phyloP scores from a whole-genome alignment of 441 rosid genomes.

The Capsella rubella region DNA sequence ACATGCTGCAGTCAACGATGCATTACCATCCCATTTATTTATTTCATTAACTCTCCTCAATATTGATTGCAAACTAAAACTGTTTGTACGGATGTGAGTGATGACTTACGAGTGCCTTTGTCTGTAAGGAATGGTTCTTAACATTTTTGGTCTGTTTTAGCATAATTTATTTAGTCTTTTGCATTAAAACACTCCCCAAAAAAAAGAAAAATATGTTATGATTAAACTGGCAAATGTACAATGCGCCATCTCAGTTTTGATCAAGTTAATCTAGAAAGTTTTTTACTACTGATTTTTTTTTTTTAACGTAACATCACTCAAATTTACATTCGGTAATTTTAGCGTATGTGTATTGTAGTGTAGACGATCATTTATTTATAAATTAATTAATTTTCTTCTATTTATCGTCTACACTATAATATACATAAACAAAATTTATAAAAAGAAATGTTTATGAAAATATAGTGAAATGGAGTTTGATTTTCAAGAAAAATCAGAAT shows the following conservation, averaged over 20 bases:
- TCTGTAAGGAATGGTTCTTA: not conserved
- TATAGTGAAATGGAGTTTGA: too few species aligned
- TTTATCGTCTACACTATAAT: too few species aligned
- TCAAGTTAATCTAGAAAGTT: not conserved
- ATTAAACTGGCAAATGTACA: not conserved
- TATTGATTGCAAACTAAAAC: slow-evolving; percentile 15
- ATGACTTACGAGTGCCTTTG: slow-evolving; percentile 11
- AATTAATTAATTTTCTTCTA: too few species aligned
- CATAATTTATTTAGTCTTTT: not conserved
- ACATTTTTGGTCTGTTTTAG: slow-evolving; percentile 8
- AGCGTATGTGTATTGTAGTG: not conserved
- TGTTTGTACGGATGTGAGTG: slow-evolving; percentile 12
- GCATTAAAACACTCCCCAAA: not conserved
- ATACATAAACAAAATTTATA: too few species aligned
- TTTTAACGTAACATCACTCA: too few species aligned
- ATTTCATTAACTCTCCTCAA: slow-evolving; percentile 6
- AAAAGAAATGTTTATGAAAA: too few species aligned
- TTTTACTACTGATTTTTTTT: not conserved
- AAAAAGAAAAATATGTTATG: not conserved
- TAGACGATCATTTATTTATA: not conserved
- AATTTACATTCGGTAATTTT: not conserved
- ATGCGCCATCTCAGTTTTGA: not conserved
- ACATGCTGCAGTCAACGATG: slow-evolving; percentile 10
- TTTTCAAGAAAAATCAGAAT: not conserved
- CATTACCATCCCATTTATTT: not conserved